Conservation (phyloP, 192 early-diverging fungal species). For the Coemansia sp. region DNA sequence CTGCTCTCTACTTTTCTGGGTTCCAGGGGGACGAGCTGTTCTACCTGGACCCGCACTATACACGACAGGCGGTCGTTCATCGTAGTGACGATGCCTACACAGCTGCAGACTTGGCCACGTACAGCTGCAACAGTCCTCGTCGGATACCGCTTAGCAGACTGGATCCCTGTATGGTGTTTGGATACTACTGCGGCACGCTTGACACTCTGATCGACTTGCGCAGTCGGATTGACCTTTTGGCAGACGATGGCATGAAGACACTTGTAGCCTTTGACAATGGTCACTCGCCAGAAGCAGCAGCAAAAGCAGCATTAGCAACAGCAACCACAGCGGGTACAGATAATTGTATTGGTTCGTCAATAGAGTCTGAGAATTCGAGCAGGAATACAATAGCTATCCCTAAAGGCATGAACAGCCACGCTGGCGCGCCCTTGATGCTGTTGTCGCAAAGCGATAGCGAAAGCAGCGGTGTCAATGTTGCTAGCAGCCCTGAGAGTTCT, state of each 20-base stretch:
- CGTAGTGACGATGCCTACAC: slow-evolving; percentile 19
- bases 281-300: slow-evolving; percentile 20
- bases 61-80: slow-evolving; percentile 60
- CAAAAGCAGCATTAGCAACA: not conserved
- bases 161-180: slow-evolving; percentile 93
- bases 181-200: slow-evolving; percentile 65
- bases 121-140: slow-evolving; percentile 76
- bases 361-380: not conserved
- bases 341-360: not conserved
- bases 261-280: slow-evolving; percentile 48
- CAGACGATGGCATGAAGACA: slow-evolving; percentile 40
- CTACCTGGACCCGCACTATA: slow-evolving; percentile 92
- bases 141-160: slow-evolving; percentile 74
- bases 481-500: not conserved
- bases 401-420: not conserved
- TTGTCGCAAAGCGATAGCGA: slow-evolving; percentile 15
- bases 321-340: not conserved
- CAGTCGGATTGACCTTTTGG: slow-evolving; percentile 42
- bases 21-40: slow-evolving; percentile 74
- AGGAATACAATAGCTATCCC: not conserved
- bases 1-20: slow-evolving; percentile 92
- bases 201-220: slow-evolving; percentile 45
- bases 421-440: slow-evolving; percentile 9
- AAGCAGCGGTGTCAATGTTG: slow-evolving; percentile 9
- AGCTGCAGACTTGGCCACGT: slow-evolving; percentile 70